These are phyloP conservation scores for Dichotomopilus funicola DNA, from an alignment of 2,329 filamentous ascomycete genomes.

Conservation along the genomic window DNA sequence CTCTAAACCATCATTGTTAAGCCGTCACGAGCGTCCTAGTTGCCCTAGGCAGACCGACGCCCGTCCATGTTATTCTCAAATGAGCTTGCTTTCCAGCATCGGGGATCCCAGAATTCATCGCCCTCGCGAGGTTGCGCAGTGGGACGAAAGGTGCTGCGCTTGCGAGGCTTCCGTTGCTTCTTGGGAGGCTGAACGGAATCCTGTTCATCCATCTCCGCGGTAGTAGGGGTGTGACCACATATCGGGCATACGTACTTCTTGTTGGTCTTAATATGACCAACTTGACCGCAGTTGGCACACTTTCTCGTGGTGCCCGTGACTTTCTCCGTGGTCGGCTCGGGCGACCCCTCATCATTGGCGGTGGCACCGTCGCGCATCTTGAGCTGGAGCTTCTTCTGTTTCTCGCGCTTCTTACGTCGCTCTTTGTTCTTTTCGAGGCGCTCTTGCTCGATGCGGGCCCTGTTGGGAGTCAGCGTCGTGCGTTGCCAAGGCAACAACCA, in stretches of 20 bases:
- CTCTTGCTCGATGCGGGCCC: constrained; percentile 66
- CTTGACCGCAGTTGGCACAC: constrained; percentile 94
- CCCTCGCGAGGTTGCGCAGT: not conserved
- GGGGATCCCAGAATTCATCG: constrained; percentile 8
- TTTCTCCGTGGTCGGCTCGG: constrained; percentile 45
- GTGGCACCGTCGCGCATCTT: constrained; percentile 28
- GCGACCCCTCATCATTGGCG: constrained; percentile 43
- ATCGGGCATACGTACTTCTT: constrained; percentile 65
- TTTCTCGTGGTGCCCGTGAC: constrained; percentile 71
- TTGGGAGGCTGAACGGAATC: not conserved
- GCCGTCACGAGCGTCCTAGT: not conserved
- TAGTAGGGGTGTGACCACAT: too few species aligned
- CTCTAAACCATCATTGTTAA: not conserved
- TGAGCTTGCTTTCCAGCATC: not conserved
- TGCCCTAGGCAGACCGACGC: not conserved
- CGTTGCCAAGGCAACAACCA: not conserved
- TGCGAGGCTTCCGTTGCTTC: not conserved
- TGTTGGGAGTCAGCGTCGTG: constrained; percentile 32
- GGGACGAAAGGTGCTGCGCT: not conserved
- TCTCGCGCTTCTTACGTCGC: constrained; percentile 81
- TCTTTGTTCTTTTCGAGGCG: constrained; percentile 89
- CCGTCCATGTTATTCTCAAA: constrained; percentile 1
- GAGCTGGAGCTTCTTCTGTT: constrained; percentile 66
- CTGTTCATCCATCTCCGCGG: too few species aligned
- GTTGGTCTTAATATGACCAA: constrained; percentile 98